phyloP scores from a whole-genome alignment of 139 green algal genomes.

The Coelastrella sp. region DNA sequence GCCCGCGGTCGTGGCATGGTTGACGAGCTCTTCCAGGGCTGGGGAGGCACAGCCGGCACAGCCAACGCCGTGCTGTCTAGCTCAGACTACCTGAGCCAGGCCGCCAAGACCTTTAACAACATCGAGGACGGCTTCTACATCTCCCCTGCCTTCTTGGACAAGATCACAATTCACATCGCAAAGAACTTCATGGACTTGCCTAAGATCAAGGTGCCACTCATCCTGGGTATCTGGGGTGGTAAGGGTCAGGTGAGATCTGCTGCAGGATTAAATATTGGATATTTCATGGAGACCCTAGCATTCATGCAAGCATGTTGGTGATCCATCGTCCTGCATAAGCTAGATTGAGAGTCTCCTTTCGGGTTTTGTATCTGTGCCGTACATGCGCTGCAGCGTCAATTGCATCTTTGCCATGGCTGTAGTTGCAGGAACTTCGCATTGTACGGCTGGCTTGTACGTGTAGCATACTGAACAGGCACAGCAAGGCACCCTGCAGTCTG shows the following conservation, averaged over 20 bases:
- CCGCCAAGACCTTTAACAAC: constrained; percentile 85
- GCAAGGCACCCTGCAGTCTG: too few species aligned
- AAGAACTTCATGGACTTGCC: constrained; percentile 98
- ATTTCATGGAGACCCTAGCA: too few species aligned
- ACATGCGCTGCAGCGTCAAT: too few species aligned
- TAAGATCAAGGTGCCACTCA: constrained; percentile 95
- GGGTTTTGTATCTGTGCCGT: too few species aligned
- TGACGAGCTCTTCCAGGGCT: constrained; percentile 95
- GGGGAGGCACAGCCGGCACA: constrained; percentile 79
- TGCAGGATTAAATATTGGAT: too few species aligned
- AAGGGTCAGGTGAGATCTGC: constrained; percentile 95
- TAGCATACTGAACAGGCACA: too few species aligned
- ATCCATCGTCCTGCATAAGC: too few species aligned
- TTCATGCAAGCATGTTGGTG: too few species aligned
- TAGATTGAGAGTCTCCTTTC: too few species aligned
- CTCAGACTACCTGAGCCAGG: constrained; percentile 89
- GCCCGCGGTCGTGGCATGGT: constrained; percentile 95
- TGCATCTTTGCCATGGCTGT: too few species aligned
- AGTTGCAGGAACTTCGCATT: too few species aligned
- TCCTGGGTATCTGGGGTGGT: constrained; percentile 98
- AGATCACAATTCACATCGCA: constrained; percentile 95
- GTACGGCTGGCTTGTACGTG: too few species aligned
- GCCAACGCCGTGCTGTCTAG: constrained; percentile 92
- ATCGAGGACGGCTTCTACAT: constrained; percentile 99
- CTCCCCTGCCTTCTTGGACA: constrained; percentile 98